Evolutionary conservation across 2,329 filamentous ascomycete genomes (phyloP), one percentile per base, ranked within the genome.

Genomic region (Ceratocystis variospora): DNA sequence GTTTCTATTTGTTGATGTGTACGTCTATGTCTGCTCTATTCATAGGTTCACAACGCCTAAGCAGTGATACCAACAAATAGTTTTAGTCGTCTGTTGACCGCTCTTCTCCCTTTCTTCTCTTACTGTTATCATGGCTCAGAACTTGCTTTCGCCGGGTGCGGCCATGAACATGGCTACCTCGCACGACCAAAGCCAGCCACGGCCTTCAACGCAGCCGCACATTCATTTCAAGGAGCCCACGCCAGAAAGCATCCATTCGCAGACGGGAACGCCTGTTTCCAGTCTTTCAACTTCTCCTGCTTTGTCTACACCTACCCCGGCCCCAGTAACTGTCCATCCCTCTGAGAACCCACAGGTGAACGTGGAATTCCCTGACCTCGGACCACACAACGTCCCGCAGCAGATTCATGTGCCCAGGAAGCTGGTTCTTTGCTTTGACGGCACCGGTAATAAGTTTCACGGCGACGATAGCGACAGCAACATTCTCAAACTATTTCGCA

Each of bases 401-500:
- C 66, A 44, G 12, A 31, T 48, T 8, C 71, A 72, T 37, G 70
- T 70, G 19, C 70, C 73, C 2, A 70, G 72, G 2, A 85, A 84
- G 71, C 77, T 85, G 15, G 77, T 86, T 8, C 74, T 86, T 0
- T 86, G 83, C 70, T 86, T 86, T 65, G 83, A 86, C 63, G 83
- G 83, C 4, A 86, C 83, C 0, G 83, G 83, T 0, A 86, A 86
- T 70, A 85, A 84, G 68, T 86, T 86, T 68, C 79, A 81, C 55
- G 83, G 83, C 8, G 81, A 85, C 63, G 83, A 84, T 12, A 83
- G 80, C 53, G 83, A 86, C 70, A 84, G 81, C 72, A 85, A 85
- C 65, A 85, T 89, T 70, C 75, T 89, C 68, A 88, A 88, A 71
- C 87, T 89, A 10, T 88, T 86, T 70, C 80, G 85, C 46, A 87